A percentile compares a stretch with the other conserved stretches of the same genome.
phyloP scores from a whole-genome alignment of 495 filamentous ascomycete species.

The Aspergillus haitiensis region DNA sequence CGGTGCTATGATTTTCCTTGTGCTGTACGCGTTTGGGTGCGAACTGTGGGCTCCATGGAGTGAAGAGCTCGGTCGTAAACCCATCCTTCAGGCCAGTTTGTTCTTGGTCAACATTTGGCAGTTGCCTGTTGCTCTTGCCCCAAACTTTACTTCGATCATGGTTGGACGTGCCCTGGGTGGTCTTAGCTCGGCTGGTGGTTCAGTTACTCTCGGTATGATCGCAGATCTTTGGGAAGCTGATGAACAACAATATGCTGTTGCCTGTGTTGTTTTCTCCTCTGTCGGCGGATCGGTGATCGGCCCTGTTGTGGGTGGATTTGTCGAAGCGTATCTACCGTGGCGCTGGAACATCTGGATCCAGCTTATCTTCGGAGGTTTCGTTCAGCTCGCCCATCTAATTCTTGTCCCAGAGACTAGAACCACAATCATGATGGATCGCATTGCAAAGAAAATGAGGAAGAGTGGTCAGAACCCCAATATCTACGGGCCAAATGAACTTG shows the following conservation, averaged over 20 bases:
- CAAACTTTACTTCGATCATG: slow-evolving; percentile 57
- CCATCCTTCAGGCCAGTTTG: slow-evolving; percentile 55
- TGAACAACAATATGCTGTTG: slow-evolving; percentile 60
- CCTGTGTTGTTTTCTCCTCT: slow-evolving; percentile 63
- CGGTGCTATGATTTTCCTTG: slow-evolving; percentile 59
- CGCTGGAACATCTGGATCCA: slow-evolving; percentile 62
- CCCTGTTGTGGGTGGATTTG: slow-evolving; percentile 61
- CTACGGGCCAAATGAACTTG: slow-evolving; percentile 64
- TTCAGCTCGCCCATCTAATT: slow-evolving; percentile 53
- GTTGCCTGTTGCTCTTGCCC: slow-evolving; percentile 53
- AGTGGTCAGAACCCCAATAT: slow-evolving; percentile 55
- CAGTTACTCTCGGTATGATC: slow-evolving; percentile 63
- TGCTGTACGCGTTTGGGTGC: slow-evolving; percentile 64
- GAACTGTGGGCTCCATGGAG: slow-evolving; percentile 69
- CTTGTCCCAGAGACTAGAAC: slow-evolving; percentile 59
- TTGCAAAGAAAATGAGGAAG: slow-evolving; percentile 56
- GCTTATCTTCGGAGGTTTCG: slow-evolving; percentile 57
- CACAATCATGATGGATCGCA: slow-evolving; percentile 59
- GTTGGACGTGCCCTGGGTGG: slow-evolving; percentile 58
- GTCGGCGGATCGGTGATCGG: slow-evolving; percentile 63
- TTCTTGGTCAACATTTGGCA: slow-evolving; percentile 62
- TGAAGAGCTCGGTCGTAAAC: slow-evolving; percentile 60
- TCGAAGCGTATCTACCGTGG: slow-evolving; percentile 51
- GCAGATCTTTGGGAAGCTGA: slow-evolving; percentile 63
- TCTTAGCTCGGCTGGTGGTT: slow-evolving; percentile 61